Conservation (phyloP, 2,329 filamentous ascomycete species). For the Nemania sp. region DNA sequence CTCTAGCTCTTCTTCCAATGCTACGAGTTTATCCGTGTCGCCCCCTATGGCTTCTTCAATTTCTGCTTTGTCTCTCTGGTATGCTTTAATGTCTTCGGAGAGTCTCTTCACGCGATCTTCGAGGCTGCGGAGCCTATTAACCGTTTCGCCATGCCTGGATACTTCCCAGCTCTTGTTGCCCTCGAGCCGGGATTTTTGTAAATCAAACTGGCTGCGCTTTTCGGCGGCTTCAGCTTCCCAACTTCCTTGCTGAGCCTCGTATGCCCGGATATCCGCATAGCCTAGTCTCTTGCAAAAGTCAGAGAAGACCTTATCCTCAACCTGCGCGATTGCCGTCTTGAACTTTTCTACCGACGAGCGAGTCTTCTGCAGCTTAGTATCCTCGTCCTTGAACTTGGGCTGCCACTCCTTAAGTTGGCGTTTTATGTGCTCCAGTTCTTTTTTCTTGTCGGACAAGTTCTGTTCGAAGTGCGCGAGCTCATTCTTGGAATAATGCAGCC, state of each 20-base stretch:
- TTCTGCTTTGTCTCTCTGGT: conserved; percentile 71
- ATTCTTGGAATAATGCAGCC: conserved; percentile 69
- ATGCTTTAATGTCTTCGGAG: conserved; percentile 68
- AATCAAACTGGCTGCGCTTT: conserved; percentile 83
- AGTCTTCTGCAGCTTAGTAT: conserved; percentile 65
- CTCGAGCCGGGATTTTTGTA: conserved; percentile 77
- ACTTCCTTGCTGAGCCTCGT: conserved; percentile 90
- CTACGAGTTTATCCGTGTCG: conserved; percentile 75
- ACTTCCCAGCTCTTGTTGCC: conserved; percentile 62
- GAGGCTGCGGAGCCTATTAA: conserved; percentile 69
- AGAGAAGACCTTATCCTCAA: conserved; percentile 87
- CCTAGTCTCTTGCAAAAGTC: conserved; percentile 85
- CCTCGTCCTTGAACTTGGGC: conserved; percentile 77
- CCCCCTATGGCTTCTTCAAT: conserved; percentile 74
- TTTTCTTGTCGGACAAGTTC: conserved; percentile 82
- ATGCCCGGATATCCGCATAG: conserved; percentile 87
- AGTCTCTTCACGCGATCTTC: conserved; percentile 69
- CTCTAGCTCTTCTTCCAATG: conserved; percentile 72
- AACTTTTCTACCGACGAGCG: conserved; percentile 55
- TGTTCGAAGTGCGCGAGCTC: conserved; percentile 79
- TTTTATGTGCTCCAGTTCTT: conserved; percentile 74
- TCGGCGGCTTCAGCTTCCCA: conserved; percentile 87
- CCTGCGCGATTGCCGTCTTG: conserved; percentile 68
- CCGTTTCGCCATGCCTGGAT: conserved; percentile 58
- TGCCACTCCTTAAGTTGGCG: conserved; percentile 74